Evolutionary conservation across 345 rosid genomes (phyloP).

Genomic region (Euclidium syriacum): DNA sequence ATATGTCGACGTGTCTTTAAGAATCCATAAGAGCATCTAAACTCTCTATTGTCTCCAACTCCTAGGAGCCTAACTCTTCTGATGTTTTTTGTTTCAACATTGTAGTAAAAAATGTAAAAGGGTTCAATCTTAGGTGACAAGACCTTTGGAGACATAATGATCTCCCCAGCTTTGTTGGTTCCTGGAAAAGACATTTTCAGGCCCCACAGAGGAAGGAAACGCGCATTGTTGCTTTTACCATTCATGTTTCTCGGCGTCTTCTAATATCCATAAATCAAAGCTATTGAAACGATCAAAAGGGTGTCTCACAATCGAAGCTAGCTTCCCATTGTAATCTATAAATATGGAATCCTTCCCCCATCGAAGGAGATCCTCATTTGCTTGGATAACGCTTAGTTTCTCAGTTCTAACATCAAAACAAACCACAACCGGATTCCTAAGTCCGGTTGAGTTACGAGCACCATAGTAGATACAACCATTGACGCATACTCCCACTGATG

Average conservation of each 20-base stretch:
- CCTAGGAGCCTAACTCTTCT: neutral
- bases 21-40: neutral
- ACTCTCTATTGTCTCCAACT: neutral
- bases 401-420: neutral
- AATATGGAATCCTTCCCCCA: neutral
- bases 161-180: constrained; percentile 13
- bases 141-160: neutral
- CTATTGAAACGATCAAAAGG: neutral
- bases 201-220: neutral
- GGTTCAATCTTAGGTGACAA: neutral
- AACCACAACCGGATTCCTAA: neutral
- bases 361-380: neutral
- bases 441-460: neutral
- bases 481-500: neutral
- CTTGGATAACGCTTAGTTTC: neutral
- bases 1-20: neutral
- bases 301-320: neutral
- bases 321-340: neutral
- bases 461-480: neutral
- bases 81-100: neutral
- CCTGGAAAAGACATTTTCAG: neutral
- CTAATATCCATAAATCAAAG: neutral
- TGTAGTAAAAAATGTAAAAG: neutral
- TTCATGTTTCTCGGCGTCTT: neutral
- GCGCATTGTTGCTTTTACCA: neutral